phyloP scores from a whole-genome alignment of 768 basidiomycete genomes.

The Chiua virens region DNA sequence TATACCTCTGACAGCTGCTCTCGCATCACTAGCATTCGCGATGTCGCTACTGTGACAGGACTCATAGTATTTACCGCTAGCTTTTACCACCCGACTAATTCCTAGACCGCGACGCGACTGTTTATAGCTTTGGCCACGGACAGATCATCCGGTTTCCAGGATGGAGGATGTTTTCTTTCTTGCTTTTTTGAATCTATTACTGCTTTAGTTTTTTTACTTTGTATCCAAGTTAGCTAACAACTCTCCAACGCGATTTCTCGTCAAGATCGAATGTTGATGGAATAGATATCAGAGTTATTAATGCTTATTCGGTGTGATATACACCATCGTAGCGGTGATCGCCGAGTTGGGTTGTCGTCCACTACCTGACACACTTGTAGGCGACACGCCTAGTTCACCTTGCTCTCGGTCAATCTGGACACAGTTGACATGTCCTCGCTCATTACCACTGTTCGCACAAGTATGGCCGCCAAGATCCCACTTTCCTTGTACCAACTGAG shows the following conservation, averaged over 20 bases:
- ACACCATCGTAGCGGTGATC: conserved; percentile 1
- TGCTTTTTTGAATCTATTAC: neutral
- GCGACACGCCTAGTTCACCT: neutral
- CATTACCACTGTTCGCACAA: conserved; percentile 44
- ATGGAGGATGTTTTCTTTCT: conserved; percentile 2
- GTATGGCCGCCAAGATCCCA: conserved; percentile 31
- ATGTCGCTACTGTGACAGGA: conserved; percentile 6
- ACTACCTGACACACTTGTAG: neutral
- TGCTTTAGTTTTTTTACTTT: conserved; percentile 9
- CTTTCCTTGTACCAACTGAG: conserved; percentile 1
- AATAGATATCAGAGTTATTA: too few relatives aligned
- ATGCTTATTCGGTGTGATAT: too few relatives aligned
- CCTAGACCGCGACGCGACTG: conserved; percentile 13
- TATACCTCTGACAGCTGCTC: conserved; percentile 11
- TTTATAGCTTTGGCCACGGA: conserved; percentile 22
- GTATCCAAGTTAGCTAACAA: conserved; percentile 3
- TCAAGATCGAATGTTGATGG: neutral
- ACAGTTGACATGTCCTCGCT: conserved; percentile 42
- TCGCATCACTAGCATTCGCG: conserved; percentile 11
- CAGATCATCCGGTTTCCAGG: conserved; percentile 8
- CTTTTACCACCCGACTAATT: conserved; percentile 21
- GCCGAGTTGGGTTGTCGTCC: conserved; percentile 12
- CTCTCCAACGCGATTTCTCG: neutral
- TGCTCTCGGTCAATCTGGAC: neutral
- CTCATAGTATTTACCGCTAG: conserved; percentile 5